Base-by-base conservation (phyloP, 768 basidiomycete species). In the Pisolithus sp. region DNA sequence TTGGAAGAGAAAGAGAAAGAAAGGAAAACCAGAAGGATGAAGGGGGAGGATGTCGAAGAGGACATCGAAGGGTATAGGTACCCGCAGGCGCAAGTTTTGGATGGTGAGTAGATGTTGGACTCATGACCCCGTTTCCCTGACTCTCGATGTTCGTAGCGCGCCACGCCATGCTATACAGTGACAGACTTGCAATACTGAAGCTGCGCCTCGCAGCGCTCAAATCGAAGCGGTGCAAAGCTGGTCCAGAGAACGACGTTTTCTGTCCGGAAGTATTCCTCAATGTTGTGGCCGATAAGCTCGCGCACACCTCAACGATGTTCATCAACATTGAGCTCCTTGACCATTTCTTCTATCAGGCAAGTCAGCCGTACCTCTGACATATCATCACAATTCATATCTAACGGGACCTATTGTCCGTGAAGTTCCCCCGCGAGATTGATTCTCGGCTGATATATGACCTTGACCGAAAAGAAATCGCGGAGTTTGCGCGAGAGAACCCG, bases 341-440 rank as follows among this genome's bases (percentile, higher is more conserved):
- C 61, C 94, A 97, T 59, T 99, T 98, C 77, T 98, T 98, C 76
- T 96, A 98, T 63, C 92, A 95, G 76, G 92, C 89, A 58, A 41
- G 78, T 64, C 21, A n/a, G 5, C 26, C 26, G 2, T 4, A 26
- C 26, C 26, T 26, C 26, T 26, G 7, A n/a, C 3, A 13, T 43
- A 51, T 20, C 34, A 20, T 20, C 10, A 13, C 15, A 17, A 21
- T 50, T n/a, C 2, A 5, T 41, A 30, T 13, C 43, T 30, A 28
- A 45, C 43, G 15, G 7, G 23, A 17, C 21, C 2, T 31, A 12
- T 28, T 52, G 6, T 55, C 12, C 34, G 5, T 34, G 12, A 34
- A 96, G 89, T 97, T 99, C 75, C 95, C 96, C 55, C 84, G 95
- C 30, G 95, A 97, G 71, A 97, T 99, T 52, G 95, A 98, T 67